Conservation (phyloP, 768 basidiomycete genomes). For the Candolleomyces aberdarensis region DNA sequence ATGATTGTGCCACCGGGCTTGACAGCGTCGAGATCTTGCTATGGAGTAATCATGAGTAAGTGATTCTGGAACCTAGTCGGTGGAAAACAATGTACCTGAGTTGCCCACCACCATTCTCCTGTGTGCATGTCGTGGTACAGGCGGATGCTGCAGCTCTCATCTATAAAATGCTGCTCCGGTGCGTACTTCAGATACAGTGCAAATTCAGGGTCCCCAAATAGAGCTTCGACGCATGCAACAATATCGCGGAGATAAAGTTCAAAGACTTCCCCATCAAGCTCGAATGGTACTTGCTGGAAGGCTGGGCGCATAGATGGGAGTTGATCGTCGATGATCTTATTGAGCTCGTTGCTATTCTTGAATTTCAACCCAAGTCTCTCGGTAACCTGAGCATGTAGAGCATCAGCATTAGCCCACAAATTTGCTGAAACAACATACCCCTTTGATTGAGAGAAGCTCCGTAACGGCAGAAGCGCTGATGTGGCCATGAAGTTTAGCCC, state of each 20-base stretch:
- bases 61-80: neutral
- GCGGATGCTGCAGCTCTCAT: slow-evolving; percentile 18
- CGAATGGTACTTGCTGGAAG: slow-evolving; percentile 24
- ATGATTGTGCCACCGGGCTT: too few species aligned
- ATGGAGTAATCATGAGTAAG: too few species aligned
- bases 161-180: slow-evolving; percentile 36
- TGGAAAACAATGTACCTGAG: slow-evolving; percentile 36
- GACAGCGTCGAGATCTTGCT: too few species aligned
- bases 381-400: slow-evolving; percentile 14
- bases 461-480: slow-evolving; percentile 34
- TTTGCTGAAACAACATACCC: slow-evolving; percentile 22
- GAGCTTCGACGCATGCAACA: slow-evolving; percentile 30
- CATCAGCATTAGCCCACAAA: slow-evolving; percentile 1
- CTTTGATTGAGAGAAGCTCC: slow-evolving; percentile 36
- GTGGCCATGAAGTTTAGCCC: slow-evolving; percentile 36
- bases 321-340: slow-evolving; percentile 23
- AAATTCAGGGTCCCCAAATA: slow-evolving; percentile 33
- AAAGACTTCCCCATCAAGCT: slow-evolving; percentile 23
- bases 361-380: slow-evolving; percentile 25
- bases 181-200: slow-evolving; percentile 23
- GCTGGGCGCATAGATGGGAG: slow-evolving; percentile 21
- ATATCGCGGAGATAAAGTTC: slow-evolving; percentile 34
- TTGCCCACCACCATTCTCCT: slow-evolving; percentile 50
- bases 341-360: slow-evolving; percentile 21
- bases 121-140: slow-evolving; percentile 45